Base-by-base conservation (phyloP, 768 basidiomycete genomes). In the Xanthoconium stramineum region DNA sequence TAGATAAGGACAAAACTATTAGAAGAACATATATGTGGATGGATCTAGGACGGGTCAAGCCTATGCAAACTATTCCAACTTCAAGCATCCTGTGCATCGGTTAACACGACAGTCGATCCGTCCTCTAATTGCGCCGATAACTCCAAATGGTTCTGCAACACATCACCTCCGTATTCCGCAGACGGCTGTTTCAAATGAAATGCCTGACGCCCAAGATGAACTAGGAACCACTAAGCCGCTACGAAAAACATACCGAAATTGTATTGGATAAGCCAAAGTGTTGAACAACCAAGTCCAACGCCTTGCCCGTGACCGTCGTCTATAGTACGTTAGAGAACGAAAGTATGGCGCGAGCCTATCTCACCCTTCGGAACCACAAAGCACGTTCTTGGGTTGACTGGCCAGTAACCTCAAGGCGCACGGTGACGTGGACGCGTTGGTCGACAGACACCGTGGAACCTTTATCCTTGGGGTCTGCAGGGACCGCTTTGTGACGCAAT, bases 361-460 rank as follows among this genome's bases (percentile, higher is more conserved):
- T 59, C 63, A 89, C 90, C 80, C 89, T 91, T 47, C 78, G 74
- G 53, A 89, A 80, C 91, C 91, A 94, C 47, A 90, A 78, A 8
- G 78, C 64, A 49, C 73, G 75, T 63, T 83, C 80, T 15, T 64
- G 63, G 2, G 62, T 51, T 50, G 72, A 66, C 19, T 66, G 71
- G 9, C 64, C 61, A 3, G 60, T 58, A 5, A 61, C 58, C 7
- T 71, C 65, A 4, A 60, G 58, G 19, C 63, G 64, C 6, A 84
- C 79, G 38, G 73, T 80, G 35, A 90, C 62, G 66, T 88, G 81
- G 40, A 88, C 60, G 24, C 89, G 80, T 55, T 88, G 77, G 24
- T 81, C 79, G 43, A 82, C 63, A 14, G 83, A 72, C 1, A 83
- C 68, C 15, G 73, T 70, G 12, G 76, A 73, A 2, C 70, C 50